Evolutionary conservation across 2,329 filamentous ascomycete species (phyloP), one percentile per base, ranked within the genome.

Genomic region (Fusarium tricinctum): DNA sequence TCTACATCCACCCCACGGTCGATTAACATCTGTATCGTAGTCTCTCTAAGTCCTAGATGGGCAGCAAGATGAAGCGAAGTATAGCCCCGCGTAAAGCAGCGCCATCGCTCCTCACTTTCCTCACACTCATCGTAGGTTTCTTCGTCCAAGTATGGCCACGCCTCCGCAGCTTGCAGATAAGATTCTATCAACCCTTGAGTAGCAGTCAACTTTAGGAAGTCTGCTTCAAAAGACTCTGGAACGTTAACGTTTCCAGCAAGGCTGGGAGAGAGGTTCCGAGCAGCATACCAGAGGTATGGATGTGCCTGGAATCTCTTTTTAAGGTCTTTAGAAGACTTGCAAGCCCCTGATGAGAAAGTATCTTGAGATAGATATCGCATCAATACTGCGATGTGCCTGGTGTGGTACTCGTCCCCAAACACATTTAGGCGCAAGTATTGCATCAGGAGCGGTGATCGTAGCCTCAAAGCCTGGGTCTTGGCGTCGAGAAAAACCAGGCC

Each of bases 231-330:
- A 2, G 20, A 15, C 9, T 17, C 12, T 4, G 30, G 10, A 14
- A 12, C 22, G 13, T 0, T 3, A 10, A 12, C 19, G 10, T 0
- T 4, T 4, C 1, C 13, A 1, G n/a, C 14, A 1, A 52, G 3
- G 8, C n/a, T 52, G 9, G 26, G 32, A 3, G 55, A n/a, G 1
- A 61, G 20, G 1, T 19, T 33, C 13, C 15, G 26, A 14, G 58
- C 58, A 8, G 55, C 55, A 4, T 33, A 61, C 32, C 55, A 60
- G 1, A 61, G 58, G 51, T 52, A 61, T 3, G 55, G 55, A 19
- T 61, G 32, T 1, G 39, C n/a, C 2, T 22, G 17, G 0, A 61
- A 8, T 13, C 58, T 20, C 3, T 61, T 7, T 13, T 52, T 39
- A 2, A 61, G 20, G 10, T 61, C 14, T 0, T 15, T 4, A 1